These are phyloP conservation scores for Exserohilum turcica DNA, from an alignment of 2,329 filamentous ascomycete species.

Conservation along the genomic window DNA sequence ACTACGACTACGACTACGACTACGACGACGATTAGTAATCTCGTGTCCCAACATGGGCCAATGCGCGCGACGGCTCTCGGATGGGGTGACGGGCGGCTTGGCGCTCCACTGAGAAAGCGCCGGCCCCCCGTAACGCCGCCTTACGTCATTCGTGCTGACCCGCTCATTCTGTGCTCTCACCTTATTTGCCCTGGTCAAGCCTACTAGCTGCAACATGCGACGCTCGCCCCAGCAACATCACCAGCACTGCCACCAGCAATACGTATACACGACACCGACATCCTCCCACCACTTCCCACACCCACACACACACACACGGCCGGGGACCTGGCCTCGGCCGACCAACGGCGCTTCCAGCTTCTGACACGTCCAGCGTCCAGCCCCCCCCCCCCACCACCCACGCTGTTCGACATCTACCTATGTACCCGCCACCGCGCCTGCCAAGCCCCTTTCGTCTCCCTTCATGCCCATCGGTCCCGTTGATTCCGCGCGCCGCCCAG, in stretches of 20 bases:
- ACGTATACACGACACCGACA: too few relatives aligned
- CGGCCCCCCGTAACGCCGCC: neutral
- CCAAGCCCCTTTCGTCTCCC: slow-evolving; percentile 15
- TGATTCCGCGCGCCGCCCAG: slow-evolving; percentile 13
- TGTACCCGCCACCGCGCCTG: slow-evolving; percentile 1
- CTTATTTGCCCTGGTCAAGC: too few relatives aligned
- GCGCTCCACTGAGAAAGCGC: slow-evolving; percentile 15
- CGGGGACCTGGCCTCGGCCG: neutral
- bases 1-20: too few relatives aligned
- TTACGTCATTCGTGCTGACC: slow-evolving; percentile 29
- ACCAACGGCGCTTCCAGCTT: neutral
- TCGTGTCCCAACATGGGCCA: neutral
- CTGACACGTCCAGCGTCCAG: neutral
- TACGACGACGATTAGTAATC: too few relatives aligned
- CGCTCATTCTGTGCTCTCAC: too few relatives aligned
- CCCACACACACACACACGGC: too few relatives aligned
- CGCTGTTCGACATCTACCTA: neutral
- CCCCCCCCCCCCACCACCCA: too few relatives aligned
- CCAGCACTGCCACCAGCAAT: slow-evolving; percentile 4
- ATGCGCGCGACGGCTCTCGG: slow-evolving; percentile 4
- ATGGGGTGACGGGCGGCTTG: slow-evolving; percentile 7
- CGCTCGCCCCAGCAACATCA: too few relatives aligned
- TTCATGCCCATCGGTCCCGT: slow-evolving; percentile 1
- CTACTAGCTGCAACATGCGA: too few relatives aligned
- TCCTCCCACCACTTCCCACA: too few relatives aligned